Evolutionary conservation across 768 basidiomycete genomes (phyloP).

Genomic region (button mushroom (Agaricus bisporus)): DNA sequence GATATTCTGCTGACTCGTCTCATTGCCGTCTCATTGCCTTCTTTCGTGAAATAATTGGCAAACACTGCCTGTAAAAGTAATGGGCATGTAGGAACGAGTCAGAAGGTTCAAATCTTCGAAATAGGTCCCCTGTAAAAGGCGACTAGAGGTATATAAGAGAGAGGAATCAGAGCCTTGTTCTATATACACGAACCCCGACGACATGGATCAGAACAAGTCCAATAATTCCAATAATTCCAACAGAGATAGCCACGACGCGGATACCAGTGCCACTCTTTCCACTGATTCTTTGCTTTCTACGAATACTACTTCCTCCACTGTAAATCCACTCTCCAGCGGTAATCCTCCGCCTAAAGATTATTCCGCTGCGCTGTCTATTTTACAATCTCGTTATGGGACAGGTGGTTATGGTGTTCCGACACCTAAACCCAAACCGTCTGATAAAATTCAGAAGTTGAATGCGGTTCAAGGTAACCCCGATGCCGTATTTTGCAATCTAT

Average conservation of each 20-base stretch:
- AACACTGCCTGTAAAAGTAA: no score
- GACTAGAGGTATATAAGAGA: no score
- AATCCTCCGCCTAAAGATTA: conserved; percentile 28
- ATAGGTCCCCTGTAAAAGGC: no score
- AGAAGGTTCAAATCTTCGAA: no score
- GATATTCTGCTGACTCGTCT: no score
- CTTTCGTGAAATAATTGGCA: no score
- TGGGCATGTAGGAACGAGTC: no score
- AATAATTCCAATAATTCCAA: neutral
- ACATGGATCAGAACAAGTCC: neutral
- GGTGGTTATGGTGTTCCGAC: conserved; percentile 20
- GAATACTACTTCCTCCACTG: neutral
- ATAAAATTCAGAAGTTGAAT: conserved; percentile 5
- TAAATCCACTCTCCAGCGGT: conserved; percentile 3
- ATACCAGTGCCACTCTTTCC: neutral
- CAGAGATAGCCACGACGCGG: neutral
- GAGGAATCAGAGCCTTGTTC: neutral
- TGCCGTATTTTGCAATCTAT: neutral
- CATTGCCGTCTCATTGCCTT: no score
- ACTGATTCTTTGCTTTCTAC: conserved; percentile 4
- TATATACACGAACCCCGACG: neutral
- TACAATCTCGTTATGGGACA: conserved; percentile 32
- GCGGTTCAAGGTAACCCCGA: neutral
- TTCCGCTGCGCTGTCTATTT: conserved; percentile 26
- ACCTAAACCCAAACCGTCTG: conserved; percentile 20